Evolutionary conservation across 768 basidiomycete genomes (phyloP).

Genomic region (Boletus pseudopeckii): DNA sequence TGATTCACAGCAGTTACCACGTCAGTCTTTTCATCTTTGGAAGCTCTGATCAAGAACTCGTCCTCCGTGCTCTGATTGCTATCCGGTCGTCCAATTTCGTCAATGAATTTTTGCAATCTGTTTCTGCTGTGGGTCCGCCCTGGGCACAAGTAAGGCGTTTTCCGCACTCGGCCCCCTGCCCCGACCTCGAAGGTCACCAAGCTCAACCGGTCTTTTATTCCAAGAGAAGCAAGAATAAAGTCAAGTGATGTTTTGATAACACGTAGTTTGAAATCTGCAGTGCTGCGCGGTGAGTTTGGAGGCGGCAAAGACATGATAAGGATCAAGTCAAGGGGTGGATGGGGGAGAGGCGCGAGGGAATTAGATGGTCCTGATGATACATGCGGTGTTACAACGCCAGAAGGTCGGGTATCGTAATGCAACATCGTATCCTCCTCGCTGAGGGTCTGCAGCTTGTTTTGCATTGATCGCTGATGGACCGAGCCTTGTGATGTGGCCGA

Average conservation of each 20-base stretch:
- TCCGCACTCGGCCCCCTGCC: slow-evolving; percentile 72
- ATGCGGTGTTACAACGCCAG: slow-evolving; percentile 64
- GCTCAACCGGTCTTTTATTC: slow-evolving; percentile 76
- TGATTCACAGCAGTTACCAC: slow-evolving; percentile 99
- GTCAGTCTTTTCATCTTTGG: slow-evolving; percentile 91
- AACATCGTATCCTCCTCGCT: slow-evolving; percentile 70
- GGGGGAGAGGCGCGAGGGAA: slow-evolving; percentile 74
- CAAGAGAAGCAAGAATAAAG: slow-evolving; percentile 76
- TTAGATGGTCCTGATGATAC: slow-evolving; percentile 74
- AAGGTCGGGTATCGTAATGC: slow-evolving; percentile 48
- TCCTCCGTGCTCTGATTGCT: slow-evolving; percentile 50
- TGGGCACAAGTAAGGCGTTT: slow-evolving; percentile 86
- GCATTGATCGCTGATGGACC: slow-evolving; percentile 33
- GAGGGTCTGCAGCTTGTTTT: slow-evolving; percentile 56
- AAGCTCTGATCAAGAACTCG: slow-evolving; percentile 63
- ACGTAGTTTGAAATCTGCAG: slow-evolving; percentile 81
- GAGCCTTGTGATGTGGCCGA: slow-evolving; percentile 74
- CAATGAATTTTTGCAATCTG: slow-evolving; percentile 75
- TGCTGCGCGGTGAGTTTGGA: slow-evolving; percentile 64
- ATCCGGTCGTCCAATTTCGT: slow-evolving; percentile 52
- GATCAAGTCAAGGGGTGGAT: slow-evolving; percentile 89
- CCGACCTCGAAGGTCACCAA: slow-evolving; percentile 94
- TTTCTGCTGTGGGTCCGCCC: slow-evolving; percentile 66
- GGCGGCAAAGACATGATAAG: slow-evolving; percentile 87
- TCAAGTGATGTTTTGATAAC: slow-evolving; percentile 88